Conservation (phyloP, 352 stramenopile genomes). For the Phytopythium montanum region DNA sequence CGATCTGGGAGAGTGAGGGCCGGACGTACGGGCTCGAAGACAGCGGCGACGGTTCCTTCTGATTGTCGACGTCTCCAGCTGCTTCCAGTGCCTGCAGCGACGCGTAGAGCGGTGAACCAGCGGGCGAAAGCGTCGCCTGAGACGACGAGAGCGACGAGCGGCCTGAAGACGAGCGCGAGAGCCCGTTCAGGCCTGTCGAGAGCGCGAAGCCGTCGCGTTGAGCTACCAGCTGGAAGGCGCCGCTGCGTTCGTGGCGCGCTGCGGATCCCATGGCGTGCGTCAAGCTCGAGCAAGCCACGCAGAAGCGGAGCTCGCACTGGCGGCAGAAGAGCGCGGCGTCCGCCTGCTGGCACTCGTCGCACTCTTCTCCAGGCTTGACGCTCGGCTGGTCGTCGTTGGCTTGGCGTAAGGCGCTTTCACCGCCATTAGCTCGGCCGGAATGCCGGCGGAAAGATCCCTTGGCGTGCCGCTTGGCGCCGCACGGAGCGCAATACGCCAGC, state of each 20-base stretch:
- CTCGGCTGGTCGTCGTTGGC: neutral
- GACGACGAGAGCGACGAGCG: slow-evolving; percentile 19
- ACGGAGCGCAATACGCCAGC: slow-evolving; percentile 30
- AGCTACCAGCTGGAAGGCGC: neutral
- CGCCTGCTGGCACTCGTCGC: slow-evolving; percentile 37
- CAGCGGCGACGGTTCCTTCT: neutral
- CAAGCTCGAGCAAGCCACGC: slow-evolving; percentile 24
- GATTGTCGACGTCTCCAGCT: neutral
- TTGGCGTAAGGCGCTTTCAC: neutral
- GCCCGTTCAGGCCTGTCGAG: neutral
- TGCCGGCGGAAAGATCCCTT: neutral
- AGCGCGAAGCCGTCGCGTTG: neutral
- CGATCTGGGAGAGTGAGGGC: neutral
- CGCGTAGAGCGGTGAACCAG: slow-evolving; percentile 16
- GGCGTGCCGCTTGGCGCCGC: neutral
- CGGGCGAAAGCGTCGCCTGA: slow-evolving; percentile 20
- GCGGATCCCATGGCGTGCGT: neutral
- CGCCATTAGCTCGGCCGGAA: neutral
- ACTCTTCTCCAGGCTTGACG: slow-evolving; percentile 9
- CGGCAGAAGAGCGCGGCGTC: slow-evolving; percentile 31
- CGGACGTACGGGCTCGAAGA: neutral
- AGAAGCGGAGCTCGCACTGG: slow-evolving; percentile 50
- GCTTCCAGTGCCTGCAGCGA: neutral
- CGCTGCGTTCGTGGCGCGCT: neutral
- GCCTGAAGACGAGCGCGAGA: neutral